phyloP scores from a whole-genome alignment of 345 rosid genomes.

The Heritiera littoralis region DNA sequence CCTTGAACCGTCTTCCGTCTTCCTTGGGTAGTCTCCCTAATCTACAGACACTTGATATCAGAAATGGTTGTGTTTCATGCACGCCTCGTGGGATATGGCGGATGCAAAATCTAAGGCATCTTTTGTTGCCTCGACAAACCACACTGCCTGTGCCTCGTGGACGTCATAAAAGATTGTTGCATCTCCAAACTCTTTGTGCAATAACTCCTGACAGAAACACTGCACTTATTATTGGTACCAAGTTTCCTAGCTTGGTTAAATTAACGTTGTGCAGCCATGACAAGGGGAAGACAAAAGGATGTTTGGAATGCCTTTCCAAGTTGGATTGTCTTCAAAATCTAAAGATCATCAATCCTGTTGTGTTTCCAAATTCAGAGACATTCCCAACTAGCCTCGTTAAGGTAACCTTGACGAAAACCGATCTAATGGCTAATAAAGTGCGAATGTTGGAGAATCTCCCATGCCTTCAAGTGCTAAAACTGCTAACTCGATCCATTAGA shows the following conservation, averaged over 20 bases:
- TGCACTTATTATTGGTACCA: neutral
- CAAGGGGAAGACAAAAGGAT: neutral
- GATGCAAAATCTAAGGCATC: neutral
- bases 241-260: neutral
- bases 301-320: neutral
- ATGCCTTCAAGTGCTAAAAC: neutral
- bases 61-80: neutral
- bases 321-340: neutral
- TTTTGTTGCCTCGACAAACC: neutral
- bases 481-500: neutral
- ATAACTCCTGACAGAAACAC: conserved; percentile 1
- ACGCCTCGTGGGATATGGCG: neutral
- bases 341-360: neutral
- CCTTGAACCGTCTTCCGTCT: neutral
- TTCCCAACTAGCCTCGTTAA: neutral
- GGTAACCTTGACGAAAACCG: neutral
- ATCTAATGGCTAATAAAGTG: neutral
- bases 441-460: neutral
- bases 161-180: neutral
- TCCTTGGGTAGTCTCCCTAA: neutral
- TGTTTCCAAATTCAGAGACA: neutral
- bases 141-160: neutral
- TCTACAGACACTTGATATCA: neutral
- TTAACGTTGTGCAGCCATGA: neutral
- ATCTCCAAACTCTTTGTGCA: conserved; percentile 2